A percentile compares a stretch with the other conserved stretches of the same genome.
Conservation (phyloP, 306 rosid genomes). For the Gynostemma pentaphyllum region DNA sequence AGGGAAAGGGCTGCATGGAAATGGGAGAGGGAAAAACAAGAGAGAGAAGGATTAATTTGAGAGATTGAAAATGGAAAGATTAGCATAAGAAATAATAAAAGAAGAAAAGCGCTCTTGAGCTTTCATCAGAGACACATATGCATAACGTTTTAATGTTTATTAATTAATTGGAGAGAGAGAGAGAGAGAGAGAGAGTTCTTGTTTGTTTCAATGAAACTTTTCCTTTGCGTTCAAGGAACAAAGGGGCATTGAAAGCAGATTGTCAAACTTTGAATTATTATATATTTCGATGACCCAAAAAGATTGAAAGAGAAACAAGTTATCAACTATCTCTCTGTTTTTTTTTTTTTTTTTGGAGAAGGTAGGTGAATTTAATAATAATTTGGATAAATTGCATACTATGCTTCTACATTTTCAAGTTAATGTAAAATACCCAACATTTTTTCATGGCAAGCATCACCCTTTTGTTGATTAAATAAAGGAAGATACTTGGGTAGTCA, state of each 20-base stretch:
- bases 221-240: slow-evolving; percentile 90
- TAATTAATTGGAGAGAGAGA: slow-evolving; percentile 18
- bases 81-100: slow-evolving; percentile 32
- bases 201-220: slow-evolving; percentile 66
- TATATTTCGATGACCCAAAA: neutral
- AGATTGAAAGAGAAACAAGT: neutral
- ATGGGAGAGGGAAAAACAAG: neutral
- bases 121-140: no score
- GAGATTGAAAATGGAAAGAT: slow-evolving; percentile 38
- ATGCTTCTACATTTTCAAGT: no score
- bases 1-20: slow-evolving; percentile 46
- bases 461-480: no score
- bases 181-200: slow-evolving; percentile 29
- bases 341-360: no score
- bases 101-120: no score
- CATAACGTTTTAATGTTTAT: no score
- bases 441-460: no score
- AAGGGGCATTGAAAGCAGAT: slow-evolving; percentile 27
- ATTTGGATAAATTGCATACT: no score
- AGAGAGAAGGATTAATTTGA: slow-evolving; percentile 14
- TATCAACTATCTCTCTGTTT: no score
- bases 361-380: no score
- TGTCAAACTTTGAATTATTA: slow-evolving; percentile 56
- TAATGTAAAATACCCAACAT: no score
- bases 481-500: no score